phyloP scores from a whole-genome alignment of 164 flowering plant genomes.

The Vitis rotundifolia region DNA sequence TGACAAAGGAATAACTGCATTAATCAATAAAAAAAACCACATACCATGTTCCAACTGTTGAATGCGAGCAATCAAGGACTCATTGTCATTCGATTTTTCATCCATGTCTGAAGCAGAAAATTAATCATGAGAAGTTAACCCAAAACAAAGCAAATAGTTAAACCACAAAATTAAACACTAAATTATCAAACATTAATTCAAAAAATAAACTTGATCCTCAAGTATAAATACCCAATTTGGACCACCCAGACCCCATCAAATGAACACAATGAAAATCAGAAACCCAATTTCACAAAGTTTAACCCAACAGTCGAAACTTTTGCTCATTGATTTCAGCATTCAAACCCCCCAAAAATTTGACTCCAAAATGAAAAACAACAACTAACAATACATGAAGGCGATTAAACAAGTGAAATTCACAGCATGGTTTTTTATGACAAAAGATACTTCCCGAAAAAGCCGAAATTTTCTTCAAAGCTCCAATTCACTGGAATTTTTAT shows the following conservation, averaged over 20 bases:
- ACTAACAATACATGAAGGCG: too few species aligned
- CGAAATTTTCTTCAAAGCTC: too few species aligned
- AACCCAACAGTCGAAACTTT: background rate
- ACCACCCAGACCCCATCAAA: background rate
- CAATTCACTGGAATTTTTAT: too few species aligned
- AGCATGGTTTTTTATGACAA: too few species aligned
- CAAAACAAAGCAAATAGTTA: too few species aligned
- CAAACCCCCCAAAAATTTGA: background rate
- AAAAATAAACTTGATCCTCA: background rate
- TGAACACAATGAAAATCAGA: background rate
- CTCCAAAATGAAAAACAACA: background rate
- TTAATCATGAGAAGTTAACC: background rate
- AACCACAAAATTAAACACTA: too few species aligned
- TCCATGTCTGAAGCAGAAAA: slow-evolving; percentile 36
- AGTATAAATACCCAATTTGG: background rate
- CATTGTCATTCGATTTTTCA: slow-evolving; percentile 21
- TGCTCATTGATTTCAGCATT: background rate
- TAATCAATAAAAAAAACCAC: background rate
- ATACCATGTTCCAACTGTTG: slow-evolving; percentile 53
- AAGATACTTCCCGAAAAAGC: too few species aligned
- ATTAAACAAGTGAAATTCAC: too few species aligned
- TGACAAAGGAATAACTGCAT: background rate
- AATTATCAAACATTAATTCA: background rate
- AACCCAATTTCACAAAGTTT: background rate
- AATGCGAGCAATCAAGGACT: slow-evolving; percentile 40